Evolutionary conservation across 164 flowering plant species (phyloP), one percentile per base, ranked within the genome.

Genomic region (Stephania yunnanensis): DNA sequence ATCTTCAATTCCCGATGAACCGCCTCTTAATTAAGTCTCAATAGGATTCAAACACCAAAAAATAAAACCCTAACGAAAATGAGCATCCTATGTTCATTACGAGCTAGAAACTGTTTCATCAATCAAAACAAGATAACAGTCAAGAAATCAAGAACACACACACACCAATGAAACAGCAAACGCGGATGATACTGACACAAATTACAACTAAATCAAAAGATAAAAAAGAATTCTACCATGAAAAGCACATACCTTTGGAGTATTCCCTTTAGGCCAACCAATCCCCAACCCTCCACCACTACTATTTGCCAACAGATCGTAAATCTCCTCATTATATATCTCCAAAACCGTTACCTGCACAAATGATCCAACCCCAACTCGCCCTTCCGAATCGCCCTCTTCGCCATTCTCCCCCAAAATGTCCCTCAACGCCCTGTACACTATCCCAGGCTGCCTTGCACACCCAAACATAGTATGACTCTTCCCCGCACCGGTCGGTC

Each of bases 381-480:
- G 52, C 7, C 66, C 72, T n/a, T 75, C 76, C 10, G 44, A 73
- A 11, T 77, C 87, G 31, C 58, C 66, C 2, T 81, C 89, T 67
- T 79, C 92, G 12, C 73, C 86, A 1, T 75, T 86, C 12, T 76
- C 88, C 13, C 94, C 94, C 77, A 95, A 82, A 67, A 95, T 95
- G 72, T 87, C 97, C 76, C 74, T 89, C 82, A 95, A 79, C 11
- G 97, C 88, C 73, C 83, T 83, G 55, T 95, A 95, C 8, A 95
- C 99, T 8, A 95, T 93, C 72, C 99, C 99, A 0, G 92, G 95
- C 85, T 90, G 93, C 86, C 87, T 92, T 3, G 85, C 10, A 75
- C 90, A 89, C 76, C 99, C 99, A 78, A 95, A 95, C 99, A 95
- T 95, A 0, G 97, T 95, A 78, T 93, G 93, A 73, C 99, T 95